Evolutionary conservation across 345 rosid genomes (phyloP).

Genomic region (Clausena lansium): DNA sequence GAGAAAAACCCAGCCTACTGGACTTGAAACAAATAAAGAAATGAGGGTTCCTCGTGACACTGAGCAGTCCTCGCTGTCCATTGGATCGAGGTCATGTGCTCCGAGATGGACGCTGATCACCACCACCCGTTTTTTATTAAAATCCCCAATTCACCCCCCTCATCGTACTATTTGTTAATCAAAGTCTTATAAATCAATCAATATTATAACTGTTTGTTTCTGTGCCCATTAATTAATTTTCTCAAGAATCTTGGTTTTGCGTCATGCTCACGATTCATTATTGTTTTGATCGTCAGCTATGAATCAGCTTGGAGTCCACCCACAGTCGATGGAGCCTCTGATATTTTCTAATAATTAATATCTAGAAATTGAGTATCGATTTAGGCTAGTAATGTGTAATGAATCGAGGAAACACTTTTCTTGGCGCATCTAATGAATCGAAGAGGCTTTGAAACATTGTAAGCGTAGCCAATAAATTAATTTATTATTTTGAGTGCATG

Average conservation of each 20-base stretch:
- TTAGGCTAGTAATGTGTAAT: background rate
- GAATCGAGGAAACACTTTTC: no score
- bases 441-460: background rate
- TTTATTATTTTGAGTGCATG: background rate
- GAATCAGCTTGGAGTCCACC: background rate
- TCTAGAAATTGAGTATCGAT: background rate
- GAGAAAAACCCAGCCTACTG: conserved; percentile 10
- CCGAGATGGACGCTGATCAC: conserved; percentile 48
- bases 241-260: background rate
- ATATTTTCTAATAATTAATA: no score
- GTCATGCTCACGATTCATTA: background rate
- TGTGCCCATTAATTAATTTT: background rate
- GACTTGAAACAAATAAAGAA: conserved; percentile 28
- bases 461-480: background rate
- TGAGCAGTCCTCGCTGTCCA: conserved; percentile 41
- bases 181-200: background rate
- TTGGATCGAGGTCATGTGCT: conserved; percentile 48
- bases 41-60: conserved; percentile 27
- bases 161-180: background rate
- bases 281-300: background rate
- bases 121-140: conserved; percentile 2
- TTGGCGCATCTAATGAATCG: conserved; percentile 11
- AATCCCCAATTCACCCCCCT: background rate
- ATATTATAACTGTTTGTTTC: background rate
- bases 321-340: background rate